Evolutionary conservation across 805 yeast genomes (phyloP), one percentile per base, ranked within the genome.

Genomic region (Blastobotrys muscicola): DNA sequence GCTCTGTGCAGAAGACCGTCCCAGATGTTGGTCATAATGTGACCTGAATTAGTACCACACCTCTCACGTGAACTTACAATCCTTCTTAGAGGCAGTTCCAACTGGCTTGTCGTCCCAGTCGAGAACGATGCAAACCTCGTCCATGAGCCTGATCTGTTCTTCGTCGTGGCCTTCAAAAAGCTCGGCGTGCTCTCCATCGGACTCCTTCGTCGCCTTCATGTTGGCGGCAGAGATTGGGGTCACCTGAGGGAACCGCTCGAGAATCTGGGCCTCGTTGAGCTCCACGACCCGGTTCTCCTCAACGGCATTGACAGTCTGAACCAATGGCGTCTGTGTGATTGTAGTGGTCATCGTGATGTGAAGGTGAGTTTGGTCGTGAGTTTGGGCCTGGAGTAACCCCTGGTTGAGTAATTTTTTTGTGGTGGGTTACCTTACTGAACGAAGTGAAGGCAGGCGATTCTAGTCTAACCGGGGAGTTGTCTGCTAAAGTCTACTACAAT

Each of bases 111-210:
- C 98, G 55, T 87, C 66, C 70, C 82, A 80, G 62, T 92, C 96
- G 50, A 89, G 69, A 2, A 90, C 96, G 47, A 92, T 87, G 65
- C 98, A 92, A 50, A 89, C 79, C 64, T 92, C 98, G 54, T 89
- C 94, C 98, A 92, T 92, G 48, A 92, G 71, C 58, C 78, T 76
- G 62, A 92, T 86, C 65, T 92, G 98, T 62, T 90, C 97, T 59
- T 80, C 82, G 62, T 92, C 95, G 53, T 89, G 92, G 5, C 96
- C 97, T 3, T 69, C 70, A 50, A 89, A 84, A n/a, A 85, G 59
- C 16, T 54, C 59, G n/a, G 58, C 53, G 44, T 56, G 59, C 30
- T 51, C 51, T 4, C 26, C 26, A 12, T 12, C 39, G 10, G 33
- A 20, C 14, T 10, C 14, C 12, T 31, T 32, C 14, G 31, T 11